Conservation (phyloP, 2,329 filamentous ascomycete species). For the Passalora sequoiae region DNA sequence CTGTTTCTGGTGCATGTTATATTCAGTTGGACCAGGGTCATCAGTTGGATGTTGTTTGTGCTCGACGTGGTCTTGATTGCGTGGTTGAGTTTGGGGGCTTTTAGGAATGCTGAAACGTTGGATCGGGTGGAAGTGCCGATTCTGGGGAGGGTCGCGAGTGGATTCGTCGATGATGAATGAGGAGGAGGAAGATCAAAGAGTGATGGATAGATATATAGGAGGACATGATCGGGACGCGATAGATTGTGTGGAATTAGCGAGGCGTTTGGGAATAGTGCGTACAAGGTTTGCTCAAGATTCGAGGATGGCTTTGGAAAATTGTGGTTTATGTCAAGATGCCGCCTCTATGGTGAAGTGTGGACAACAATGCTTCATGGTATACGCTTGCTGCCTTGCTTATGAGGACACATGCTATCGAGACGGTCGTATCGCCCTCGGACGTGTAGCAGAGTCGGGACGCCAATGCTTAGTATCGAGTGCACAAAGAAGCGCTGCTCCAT, state of each 20-base stretch:
- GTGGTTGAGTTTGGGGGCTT: conserved; percentile 72
- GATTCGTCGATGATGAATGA: conserved; percentile 83
- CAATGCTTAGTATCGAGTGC: too few relatives aligned
- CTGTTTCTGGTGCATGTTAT: conserved; percentile 74
- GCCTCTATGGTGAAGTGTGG: too few relatives aligned
- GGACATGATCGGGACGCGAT: background rate
- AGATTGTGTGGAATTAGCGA: background rate
- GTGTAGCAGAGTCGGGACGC: too few relatives aligned
- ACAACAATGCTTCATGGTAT: too few relatives aligned
- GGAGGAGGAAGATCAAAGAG: background rate
- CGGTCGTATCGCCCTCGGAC: too few relatives aligned
- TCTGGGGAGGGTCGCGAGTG: conserved; percentile 78
- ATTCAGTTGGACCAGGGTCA: conserved; percentile 74
- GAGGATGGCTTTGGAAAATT: too few relatives aligned
- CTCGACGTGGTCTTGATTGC: conserved; percentile 70
- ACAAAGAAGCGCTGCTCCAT: too few relatives aligned
- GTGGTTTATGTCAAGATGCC: too few relatives aligned
- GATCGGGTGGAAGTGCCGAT: conserved; percentile 77
- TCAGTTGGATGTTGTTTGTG: conserved; percentile 78
- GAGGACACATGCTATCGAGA: too few relatives aligned
- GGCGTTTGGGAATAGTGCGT: background rate
- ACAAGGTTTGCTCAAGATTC: too few relatives aligned
- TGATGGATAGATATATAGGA: background rate
- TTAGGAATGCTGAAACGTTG: conserved; percentile 68
- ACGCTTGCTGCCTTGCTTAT: too few relatives aligned